phyloP scores from a whole-genome alignment of 805 yeast species.

The Candida sonorensis region DNA sequence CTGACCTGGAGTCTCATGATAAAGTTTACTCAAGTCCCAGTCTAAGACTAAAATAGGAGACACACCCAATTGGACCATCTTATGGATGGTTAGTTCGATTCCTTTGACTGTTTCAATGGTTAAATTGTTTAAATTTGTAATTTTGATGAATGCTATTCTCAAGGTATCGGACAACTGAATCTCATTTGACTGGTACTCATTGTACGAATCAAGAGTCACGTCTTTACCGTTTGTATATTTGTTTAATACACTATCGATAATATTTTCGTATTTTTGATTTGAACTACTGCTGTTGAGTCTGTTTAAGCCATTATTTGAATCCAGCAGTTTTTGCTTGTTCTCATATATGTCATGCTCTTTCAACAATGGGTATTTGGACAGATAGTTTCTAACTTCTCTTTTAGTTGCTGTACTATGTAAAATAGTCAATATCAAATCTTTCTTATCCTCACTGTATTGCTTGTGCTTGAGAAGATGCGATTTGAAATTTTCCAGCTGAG shows the following conservation, averaged over 20 bases:
- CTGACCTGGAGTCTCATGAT: too few relatives aligned
- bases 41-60: constrained; percentile 67
- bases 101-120: constrained; percentile 31
- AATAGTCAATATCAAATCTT: constrained; percentile 75
- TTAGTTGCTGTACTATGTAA: constrained; percentile 88
- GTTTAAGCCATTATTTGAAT: constrained; percentile 8
- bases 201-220: constrained; percentile 3
- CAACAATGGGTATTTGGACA: constrained; percentile 58
- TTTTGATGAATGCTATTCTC: constrained; percentile 50
- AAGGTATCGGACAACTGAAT: constrained; percentile 31
- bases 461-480: constrained; percentile 23
- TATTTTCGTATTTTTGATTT: constrained; percentile 29
- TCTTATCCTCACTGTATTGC: constrained; percentile 39
- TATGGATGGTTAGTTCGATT: constrained; percentile 48
- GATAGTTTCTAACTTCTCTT: constrained; percentile 80
- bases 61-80: constrained; percentile 59
- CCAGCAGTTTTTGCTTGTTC: constrained; percentile 11
- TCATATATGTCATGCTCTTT: constrained; percentile 27
- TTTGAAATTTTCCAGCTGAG: constrained; percentile 14
- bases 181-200: constrained; percentile 8
- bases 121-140: constrained; percentile 34
- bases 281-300: too few relatives aligned
- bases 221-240: constrained; percentile 11
- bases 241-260: constrained; percentile 23
- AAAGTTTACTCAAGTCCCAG: too few relatives aligned